Evolutionary conservation across 352 stramenopile genomes (phyloP).

Genomic region (Phytophthora podocarpi): DNA sequence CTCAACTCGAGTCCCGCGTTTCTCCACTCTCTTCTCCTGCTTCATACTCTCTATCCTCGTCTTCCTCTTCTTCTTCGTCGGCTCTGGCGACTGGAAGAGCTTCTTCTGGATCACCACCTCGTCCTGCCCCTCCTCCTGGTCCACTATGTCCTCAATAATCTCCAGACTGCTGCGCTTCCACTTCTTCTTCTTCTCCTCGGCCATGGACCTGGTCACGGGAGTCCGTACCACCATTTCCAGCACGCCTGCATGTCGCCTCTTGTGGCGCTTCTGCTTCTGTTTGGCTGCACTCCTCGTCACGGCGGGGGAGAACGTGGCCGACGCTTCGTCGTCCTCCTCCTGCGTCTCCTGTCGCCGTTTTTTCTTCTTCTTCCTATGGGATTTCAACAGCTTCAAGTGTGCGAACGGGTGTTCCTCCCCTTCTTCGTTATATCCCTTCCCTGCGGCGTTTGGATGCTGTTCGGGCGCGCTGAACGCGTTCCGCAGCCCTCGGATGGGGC

Average conservation of each 20-base stretch:
- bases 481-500: conserved; percentile 1
- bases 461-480: conserved; percentile 7
- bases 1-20: too few relatives aligned
- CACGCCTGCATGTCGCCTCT: conserved; percentile 8
- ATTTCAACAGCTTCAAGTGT: too few relatives aligned
- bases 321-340: too few relatives aligned
- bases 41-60: conserved; percentile 1
- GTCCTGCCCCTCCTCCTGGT: conserved; percentile 16
- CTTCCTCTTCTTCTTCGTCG: conserved; percentile 12
- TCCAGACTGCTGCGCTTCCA: conserved; percentile 32
- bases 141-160: conserved; percentile 6
- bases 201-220: conserved; percentile 28
- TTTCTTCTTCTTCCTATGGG: neutral
- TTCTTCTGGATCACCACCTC: conserved; percentile 47
- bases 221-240: conserved; percentile 24
- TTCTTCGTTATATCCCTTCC: conserved; percentile 27
- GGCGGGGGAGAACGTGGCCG: conserved; percentile 1
- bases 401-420: too few relatives aligned
- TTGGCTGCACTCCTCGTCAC: conserved; percentile 22
- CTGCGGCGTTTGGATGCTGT: neutral
- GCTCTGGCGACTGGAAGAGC: conserved; percentile 26
- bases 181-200: conserved; percentile 34
- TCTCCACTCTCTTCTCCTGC: neutral
- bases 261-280: conserved; percentile 1
- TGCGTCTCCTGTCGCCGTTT: neutral